These are phyloP conservation scores for Acer saccharum DNA, from an alignment of 345 rosid genomes.

Conservation along the genomic window DNA sequence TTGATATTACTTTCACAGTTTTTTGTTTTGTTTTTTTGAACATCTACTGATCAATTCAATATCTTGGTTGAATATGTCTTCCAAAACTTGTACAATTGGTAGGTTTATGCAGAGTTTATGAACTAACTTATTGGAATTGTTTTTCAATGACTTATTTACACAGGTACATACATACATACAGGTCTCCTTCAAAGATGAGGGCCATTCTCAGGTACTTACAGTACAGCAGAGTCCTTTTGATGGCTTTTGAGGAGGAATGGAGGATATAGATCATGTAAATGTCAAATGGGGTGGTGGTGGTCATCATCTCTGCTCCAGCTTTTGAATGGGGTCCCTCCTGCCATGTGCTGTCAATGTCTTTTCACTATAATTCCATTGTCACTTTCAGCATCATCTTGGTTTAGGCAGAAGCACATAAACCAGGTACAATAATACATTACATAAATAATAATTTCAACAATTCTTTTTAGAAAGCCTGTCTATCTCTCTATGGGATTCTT, in stretches of 20 bases:
- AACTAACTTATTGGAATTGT: neutral
- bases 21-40: neutral
- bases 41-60: no score
- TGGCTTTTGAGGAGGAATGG: conserved; percentile 8
- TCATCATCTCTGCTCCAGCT: conserved; percentile 30
- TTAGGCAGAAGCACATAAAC: conserved; percentile 19
- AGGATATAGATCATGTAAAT: conserved; percentile 14
- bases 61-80: neutral
- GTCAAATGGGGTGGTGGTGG: conserved; percentile 22
- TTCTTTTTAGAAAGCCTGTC: neutral
- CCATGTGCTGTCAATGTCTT: conserved; percentile 43
- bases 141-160: neutral
- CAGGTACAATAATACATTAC: conserved; percentile 31
- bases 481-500: conserved; percentile 27
- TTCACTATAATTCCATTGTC: conserved; percentile 42
- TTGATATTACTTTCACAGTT: neutral
- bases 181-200: conserved; percentile 26
- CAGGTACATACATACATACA: neutral
- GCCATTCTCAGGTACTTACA: conserved; percentile 31
- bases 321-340: conserved; percentile 30
- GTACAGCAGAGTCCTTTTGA: conserved; percentile 31
- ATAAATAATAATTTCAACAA: neutral
- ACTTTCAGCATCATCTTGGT: conserved; percentile 27
- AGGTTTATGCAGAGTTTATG: conserved; percentile 8
- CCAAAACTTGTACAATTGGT: neutral